Evolutionary conservation across 108 stramenopile genomes (phyloP), one percentile per base, ranked within the genome.

Genomic region (Stephanodiscus minutulus): DNA sequence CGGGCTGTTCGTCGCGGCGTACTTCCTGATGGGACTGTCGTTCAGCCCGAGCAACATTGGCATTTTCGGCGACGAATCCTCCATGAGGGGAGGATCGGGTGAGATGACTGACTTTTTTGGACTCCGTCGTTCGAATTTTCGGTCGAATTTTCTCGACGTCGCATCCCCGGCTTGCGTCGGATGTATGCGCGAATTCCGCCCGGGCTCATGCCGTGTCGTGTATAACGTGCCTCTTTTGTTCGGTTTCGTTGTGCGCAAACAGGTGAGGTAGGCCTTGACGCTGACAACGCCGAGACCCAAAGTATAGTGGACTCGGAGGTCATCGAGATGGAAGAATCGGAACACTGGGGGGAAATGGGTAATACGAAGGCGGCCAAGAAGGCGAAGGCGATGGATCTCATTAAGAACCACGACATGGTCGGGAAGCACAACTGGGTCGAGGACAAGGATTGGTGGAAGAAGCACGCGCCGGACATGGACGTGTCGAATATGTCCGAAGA

Each of bases 271-370:
- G 74, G 73, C 20, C 61, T 80, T 25, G 78, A 82, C 52, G 78
- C 79, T 15, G 64, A 67, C n/a, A 82, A 84, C 59, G 85, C 71
- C 10, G 68, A 86, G 50, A 53, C 49, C 17, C 83, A 83, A 72
- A 64, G 54, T 44, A 69, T 70, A 20, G 59, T 70, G 10, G 79
- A 77, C 57, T 66, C 68, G 52, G 81, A 74, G 57, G 63, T 73
- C 5, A 52, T 48, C 28, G 64, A 65, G 21, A 31, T 82, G 10
- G 76, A 69, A 69, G 59, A 69, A 24, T 66, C 57, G 13, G 76
- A 77, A 15, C 20, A 66, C 22, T 70, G 68, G 68, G 80, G 80
- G 13, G 81, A 73, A 3, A 52, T 73, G 12, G 71, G 48, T 1
- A 56, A 73, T 35, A 48, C 21, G n/a, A 47, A 29, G 41, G 47